These are phyloP conservation scores for Polychaeton citri DNA, from an alignment of 2,329 filamentous ascomycete genomes.

Conservation along the genomic window DNA sequence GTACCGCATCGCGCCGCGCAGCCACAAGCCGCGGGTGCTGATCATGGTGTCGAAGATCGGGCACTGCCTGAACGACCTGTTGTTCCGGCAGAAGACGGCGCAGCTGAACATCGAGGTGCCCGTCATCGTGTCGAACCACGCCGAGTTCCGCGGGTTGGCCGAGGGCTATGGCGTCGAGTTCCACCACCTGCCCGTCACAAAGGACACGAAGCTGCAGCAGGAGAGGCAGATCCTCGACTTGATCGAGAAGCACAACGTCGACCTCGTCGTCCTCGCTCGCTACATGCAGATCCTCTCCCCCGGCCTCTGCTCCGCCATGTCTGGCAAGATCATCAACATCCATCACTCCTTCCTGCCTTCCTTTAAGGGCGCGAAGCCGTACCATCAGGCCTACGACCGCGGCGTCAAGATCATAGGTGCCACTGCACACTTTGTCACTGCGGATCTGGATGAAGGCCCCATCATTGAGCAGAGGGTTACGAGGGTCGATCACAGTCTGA, in stretches of 20 bases:
- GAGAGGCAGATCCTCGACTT: constrained; percentile 59
- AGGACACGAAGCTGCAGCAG: constrained; percentile 64
- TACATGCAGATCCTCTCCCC: constrained; percentile 83
- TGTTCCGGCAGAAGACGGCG: constrained; percentile 63
- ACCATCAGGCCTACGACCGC: constrained; percentile 75
- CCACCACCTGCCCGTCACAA: constrained; percentile 65
- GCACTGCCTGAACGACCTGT: constrained; percentile 70
- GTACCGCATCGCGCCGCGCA: constrained; percentile 55
- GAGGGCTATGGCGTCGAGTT: constrained; percentile 65
- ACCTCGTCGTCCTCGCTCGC: constrained; percentile 67
- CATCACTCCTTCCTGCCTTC: constrained; percentile 76
- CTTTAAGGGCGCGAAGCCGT: constrained; percentile 81
- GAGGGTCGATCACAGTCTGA: constrained; percentile 64
- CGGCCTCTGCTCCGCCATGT: constrained; percentile 62
- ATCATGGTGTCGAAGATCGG: constrained; percentile 88
- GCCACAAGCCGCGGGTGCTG: constrained; percentile 59
- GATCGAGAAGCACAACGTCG: constrained; percentile 54
- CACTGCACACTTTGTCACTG: constrained; percentile 75
- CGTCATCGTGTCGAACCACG: constrained; percentile 70
- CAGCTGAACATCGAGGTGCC: constrained; percentile 66
- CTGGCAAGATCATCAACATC: constrained; percentile 81
- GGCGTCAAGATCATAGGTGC: constrained; percentile 84
- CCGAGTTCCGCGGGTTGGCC: constrained; percentile 57
- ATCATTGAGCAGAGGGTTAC: constrained; percentile 78
- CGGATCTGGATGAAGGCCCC: constrained; percentile 71